Base-by-base conservation (phyloP, 1,284 basidiomycete genomes). In the Fomitiporia mediterranea region DNA sequence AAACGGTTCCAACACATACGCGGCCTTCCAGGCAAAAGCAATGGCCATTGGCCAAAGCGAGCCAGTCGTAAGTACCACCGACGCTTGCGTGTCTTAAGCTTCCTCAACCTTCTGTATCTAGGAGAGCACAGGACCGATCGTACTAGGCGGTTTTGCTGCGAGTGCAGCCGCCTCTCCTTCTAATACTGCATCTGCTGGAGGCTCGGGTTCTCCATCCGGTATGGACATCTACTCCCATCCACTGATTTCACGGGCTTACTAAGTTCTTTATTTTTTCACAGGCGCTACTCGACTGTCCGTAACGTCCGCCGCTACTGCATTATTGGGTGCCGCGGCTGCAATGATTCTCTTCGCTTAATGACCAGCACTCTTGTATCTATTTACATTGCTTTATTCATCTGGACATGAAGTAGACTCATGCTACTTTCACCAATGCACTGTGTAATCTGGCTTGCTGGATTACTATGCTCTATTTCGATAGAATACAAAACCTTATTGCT, bases 1-100 rank as follows among this genome's bases (percentile, higher is more conserved):
- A 2, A 72, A 70, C 13, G 81, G 79, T 40, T 68, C 64, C 39
- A 74, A 81, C 66, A 83, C 78, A 5, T 81, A 76, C 64, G 72
- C 68, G 3, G 71, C 70, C 0, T 86, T 80, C 72, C 57, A 69
- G 58, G 64, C 73, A 11, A 73, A 74, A 28, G 81, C 81, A 2
- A 63, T 67, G 51, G 69, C 70, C 21, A 70, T 80, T 51, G 79
- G 76, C 15, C 13, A 53, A 48, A 68, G 61, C 53, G 74, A 75
- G 60, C 47, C 56, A 38, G 67, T 66, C 48, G 79, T 76, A 61
- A 61, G 49, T 49, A 2, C 11, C 19, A 17, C 23, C 25, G 7
- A 11, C n/a, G 13, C 44, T 39, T 19, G 46, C 9, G 6, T n/a
- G 72, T 65, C 43, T 23, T 9, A 39, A 23, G 47, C 51, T 2